Conservation (phyloP, 2,329 filamentous ascomycete species). For the Pyrenochaeta sp. region DNA sequence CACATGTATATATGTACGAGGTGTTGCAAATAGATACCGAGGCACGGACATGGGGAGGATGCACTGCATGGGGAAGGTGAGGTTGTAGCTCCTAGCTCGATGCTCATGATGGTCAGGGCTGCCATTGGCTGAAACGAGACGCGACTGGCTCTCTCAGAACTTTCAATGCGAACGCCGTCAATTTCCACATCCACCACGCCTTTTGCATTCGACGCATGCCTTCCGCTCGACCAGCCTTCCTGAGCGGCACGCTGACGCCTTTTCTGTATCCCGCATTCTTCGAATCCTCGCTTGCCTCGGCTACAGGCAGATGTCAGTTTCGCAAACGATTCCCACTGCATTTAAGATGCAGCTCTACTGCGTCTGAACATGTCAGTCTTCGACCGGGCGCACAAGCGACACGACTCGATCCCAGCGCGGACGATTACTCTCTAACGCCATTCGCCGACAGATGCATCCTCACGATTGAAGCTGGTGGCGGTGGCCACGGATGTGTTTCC, state of each 20-base stretch:
- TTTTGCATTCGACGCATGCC: slow-evolving; percentile 34
- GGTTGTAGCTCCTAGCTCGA: not conserved
- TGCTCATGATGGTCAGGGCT: not conserved
- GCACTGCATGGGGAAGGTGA: too few species aligned
- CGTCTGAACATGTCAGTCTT: slow-evolving; percentile 11
- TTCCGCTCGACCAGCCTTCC: slow-evolving; percentile 35
- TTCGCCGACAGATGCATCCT: slow-evolving; percentile 89
- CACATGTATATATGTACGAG: too few species aligned
- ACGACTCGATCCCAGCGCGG: slow-evolving; percentile 77
- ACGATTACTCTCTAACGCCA: slow-evolving; percentile 82
- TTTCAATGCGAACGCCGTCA: not conserved
- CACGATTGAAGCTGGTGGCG: slow-evolving; percentile 78
- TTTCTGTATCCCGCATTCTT: slow-evolving; percentile 57
- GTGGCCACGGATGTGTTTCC: slow-evolving; percentile 92
- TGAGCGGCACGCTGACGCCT: slow-evolving; percentile 51
- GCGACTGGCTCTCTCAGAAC: not conserved
- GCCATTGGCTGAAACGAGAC: not conserved
- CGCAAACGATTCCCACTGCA: slow-evolving; percentile 19
- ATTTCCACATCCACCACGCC: slow-evolving; percentile 4
- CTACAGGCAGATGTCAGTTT: slow-evolving; percentile 26
- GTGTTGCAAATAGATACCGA: too few species aligned
- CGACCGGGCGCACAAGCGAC: slow-evolving; percentile 25
- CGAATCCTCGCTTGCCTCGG: slow-evolving; percentile 30
- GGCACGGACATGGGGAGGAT: too few species aligned
- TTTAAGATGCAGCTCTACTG: slow-evolving; percentile 42